phyloP scores from a whole-genome alignment of 192 early-diverging fungal species.

The Podila epicladia region DNA sequence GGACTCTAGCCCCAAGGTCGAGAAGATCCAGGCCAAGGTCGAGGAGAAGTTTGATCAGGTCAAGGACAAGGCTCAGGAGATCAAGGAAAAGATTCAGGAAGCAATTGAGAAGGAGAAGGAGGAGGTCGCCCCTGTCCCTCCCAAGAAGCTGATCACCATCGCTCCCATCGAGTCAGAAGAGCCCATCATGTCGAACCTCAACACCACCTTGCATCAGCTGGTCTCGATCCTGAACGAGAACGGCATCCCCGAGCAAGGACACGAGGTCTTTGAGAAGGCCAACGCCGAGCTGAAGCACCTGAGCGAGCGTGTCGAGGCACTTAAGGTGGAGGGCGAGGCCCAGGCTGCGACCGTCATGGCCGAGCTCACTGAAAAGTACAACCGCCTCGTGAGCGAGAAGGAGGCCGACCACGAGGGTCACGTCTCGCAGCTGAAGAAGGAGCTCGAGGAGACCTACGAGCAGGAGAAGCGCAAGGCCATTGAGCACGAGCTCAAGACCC shows the following conservation, averaged over 20 bases:
- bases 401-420: constrained; percentile 61
- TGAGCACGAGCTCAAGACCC: constrained; percentile 57
- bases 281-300: constrained; percentile 61
- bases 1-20: constrained; percentile 7
- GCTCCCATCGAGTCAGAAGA: constrained; percentile 46
- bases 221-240: constrained; percentile 46
- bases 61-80: constrained; percentile 13
- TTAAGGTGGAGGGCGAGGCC: constrained; percentile 54
- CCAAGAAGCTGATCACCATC: constrained; percentile 47
- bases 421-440: constrained; percentile 66
- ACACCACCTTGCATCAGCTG: constrained; percentile 38
- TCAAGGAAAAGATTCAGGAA: constrained; percentile 10
- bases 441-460: constrained; percentile 60
- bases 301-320: constrained; percentile 58
- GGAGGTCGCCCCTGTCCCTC: constrained; percentile 9
- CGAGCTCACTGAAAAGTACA: constrained; percentile 56
- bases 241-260: constrained; percentile 57
- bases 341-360: constrained; percentile 44
- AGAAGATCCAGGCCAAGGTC: not conserved
- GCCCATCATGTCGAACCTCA: constrained; percentile 46
- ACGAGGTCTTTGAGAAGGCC: constrained; percentile 68
- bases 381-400: constrained; percentile 55
- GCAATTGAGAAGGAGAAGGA: constrained; percentile 4
- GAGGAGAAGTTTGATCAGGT: not conserved
- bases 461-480: constrained; percentile 49